These are phyloP conservation scores for Mycena galopus DNA, from an alignment of 768 basidiomycete species.

Conservation along the genomic window DNA sequence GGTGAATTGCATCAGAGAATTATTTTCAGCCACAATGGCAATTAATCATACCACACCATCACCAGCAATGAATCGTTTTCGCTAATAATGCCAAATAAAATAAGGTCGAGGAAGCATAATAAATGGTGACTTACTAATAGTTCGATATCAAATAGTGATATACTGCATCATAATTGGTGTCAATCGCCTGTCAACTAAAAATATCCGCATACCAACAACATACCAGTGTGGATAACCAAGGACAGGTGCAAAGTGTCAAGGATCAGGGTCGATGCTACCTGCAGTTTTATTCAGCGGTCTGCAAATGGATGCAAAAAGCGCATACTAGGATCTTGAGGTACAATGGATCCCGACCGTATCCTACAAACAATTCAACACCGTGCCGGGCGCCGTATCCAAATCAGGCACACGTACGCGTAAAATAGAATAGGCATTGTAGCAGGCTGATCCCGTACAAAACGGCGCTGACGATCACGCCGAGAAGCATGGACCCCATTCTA, in stretches of 20 bases:
- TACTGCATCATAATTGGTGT: slow-evolving; percentile 43
- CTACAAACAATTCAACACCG: slow-evolving; percentile 32
- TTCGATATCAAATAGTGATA: slow-evolving; percentile 64
- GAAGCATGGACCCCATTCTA: slow-evolving; percentile 60
- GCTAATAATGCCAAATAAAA: slow-evolving; percentile 10
- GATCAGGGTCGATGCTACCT: slow-evolving; percentile 56
- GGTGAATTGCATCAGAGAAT: not conserved
- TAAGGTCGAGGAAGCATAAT: slow-evolving; percentile 3
- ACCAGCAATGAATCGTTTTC: slow-evolving; percentile 16
- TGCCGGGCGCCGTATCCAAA: not conserved
- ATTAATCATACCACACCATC: slow-evolving; percentile 31
- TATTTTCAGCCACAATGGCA: not conserved
- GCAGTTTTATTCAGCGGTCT: not conserved
- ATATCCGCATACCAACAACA: not conserved
- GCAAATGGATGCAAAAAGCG: slow-evolving; percentile 4
- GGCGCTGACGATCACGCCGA: slow-evolving; percentile 53
- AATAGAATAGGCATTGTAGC: slow-evolving; percentile 65
- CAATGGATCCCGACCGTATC: slow-evolving; percentile 56
- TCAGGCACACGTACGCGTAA: slow-evolving; percentile 45
- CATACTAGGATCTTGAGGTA: slow-evolving; percentile 57
- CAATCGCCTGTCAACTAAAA: not conserved
- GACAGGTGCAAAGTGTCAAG: slow-evolving; percentile 64
- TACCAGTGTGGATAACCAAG: slow-evolving; percentile 61
- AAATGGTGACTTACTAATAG: slow-evolving; percentile 47
- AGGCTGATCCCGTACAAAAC: slow-evolving; percentile 58